Base-by-base conservation (phyloP, 23 red algal species). In the Gracilariopsis chorda region DNA sequence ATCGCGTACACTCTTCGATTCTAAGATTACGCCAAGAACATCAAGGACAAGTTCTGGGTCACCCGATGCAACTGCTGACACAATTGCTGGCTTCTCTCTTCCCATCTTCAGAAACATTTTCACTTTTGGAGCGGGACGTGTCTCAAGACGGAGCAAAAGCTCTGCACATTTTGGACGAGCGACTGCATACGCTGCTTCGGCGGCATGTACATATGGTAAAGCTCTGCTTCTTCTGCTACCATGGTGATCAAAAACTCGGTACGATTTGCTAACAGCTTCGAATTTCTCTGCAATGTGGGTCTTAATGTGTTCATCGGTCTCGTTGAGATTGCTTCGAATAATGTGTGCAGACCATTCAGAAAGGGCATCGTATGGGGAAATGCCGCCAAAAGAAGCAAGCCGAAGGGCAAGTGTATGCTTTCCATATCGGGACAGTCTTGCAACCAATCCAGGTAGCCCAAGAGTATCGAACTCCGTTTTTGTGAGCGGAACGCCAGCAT, bases 41-140 rank as follows among this genome's bases (percentile, higher is more conserved):
- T 83, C 90, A 9, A 93, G 47, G 39, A 93, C 67, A 17, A 93
- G 90, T 70, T 93, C 90, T 46, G 68, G 77, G 65, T 93, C 90
- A 37, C 78, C 78, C 21, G 90, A 84, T 36, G 42, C 56, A 13
- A 93, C 78, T 21, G 90, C 78, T 20, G 80, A 57, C 34, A 23
- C 32, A 27, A 93, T 25, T 46, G 90, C 90, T 4, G 45, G 64
- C 40, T 58, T 59, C 57, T 93, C 90, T 43, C 90, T 78, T 24
- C 80, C 49, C 78, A 93, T 83, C 42, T 64, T 35, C 30, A 93
- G 58, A 77, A 84, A 93, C 67, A 93, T 61, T 8, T 78, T 63
- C 28, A 86, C 90, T 49, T 83, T 85, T 7, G 78, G 67, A 3
- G 90, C 90, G 33, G 77, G 62, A 42, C 90, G 39, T 9, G 78